Base-by-base conservation (phyloP, 345 rosid genomes). In the Nephelium lappaceum region DNA sequence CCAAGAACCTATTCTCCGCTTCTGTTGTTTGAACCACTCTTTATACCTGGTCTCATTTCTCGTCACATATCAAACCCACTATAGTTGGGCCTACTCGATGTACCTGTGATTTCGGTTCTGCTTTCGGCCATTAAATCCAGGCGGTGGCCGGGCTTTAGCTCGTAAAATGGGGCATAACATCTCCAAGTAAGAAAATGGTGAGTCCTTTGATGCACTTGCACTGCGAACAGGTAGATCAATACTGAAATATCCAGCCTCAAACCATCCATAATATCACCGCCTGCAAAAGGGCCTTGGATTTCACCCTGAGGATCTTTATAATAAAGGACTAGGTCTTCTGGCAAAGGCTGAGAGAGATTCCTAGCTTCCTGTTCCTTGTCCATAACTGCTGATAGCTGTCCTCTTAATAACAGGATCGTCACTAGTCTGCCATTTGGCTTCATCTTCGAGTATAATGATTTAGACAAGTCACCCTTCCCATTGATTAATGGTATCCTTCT, bases 81-180 rank as follows among this genome's bases (percentile, higher is more conserved):
- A 67, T 81, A 83, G 83, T 83, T 85, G 31, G 95, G 79, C 82
- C 84, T 83, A 78, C 67, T 84, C 10, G 87, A 78, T 73, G 85
- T 71, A 82, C 90, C 97, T 24, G 81, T 72, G 36, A 66, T 49
- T 75, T 96, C 98, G 74, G n/a, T 75, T 87, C 76, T 57, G 98
- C 83, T 96, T 96, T 53, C 88, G 82, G 18, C 68, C 83, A n/a
- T 84, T 78, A 86, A 96, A 96, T 67, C 99, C 98, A 83, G 99
- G 98, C 6, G 99, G 99, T 51, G 99, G 98, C 69, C 98, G 89
- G 8, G 97, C 97, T 85, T 96, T 96, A 67, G 98, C 93, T 71
- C 95, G 90, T 79, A 96, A n/a, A 84, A 84, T 96, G 99, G 74
- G 99, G 99, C 98, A 94, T 96, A 38, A 92, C 94, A 88, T 96